These are phyloP conservation scores for Cyberlindnera mrakii DNA, from an alignment of 805 yeast species.

Conservation along the genomic window DNA sequence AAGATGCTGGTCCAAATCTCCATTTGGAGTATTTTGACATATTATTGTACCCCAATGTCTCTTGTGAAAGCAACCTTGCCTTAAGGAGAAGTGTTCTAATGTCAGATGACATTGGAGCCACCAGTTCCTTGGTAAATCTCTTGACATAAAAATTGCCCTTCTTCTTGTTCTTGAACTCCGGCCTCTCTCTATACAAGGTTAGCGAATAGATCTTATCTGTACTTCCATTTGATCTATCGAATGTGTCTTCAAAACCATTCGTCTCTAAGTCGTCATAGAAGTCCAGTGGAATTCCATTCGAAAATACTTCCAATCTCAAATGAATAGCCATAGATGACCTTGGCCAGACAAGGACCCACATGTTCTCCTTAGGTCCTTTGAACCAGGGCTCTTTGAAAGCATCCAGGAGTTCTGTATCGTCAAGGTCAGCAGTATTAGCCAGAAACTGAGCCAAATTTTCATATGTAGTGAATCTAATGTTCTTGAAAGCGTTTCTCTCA, in stretches of 20 bases:
- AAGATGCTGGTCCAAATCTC: slow-evolving; percentile 26
- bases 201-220: slow-evolving; percentile 9
- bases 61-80: neutral
- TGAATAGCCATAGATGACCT: slow-evolving; percentile 9
- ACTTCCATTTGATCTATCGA: neutral
- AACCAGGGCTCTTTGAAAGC: slow-evolving; percentile 28
- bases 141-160: slow-evolving; percentile 9
- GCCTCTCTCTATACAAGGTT: slow-evolving; percentile 10
- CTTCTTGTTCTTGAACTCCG: slow-evolving; percentile 1
- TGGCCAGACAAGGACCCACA: slow-evolving; percentile 28
- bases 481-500: slow-evolving; percentile 6
- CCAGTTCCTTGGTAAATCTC: slow-evolving; percentile 13
- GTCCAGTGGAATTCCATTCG: slow-evolving; percentile 7
- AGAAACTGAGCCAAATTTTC: slow-evolving; percentile 33
- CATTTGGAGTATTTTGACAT: slow-evolving; percentile 27
- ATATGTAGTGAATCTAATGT: slow-evolving; percentile 25
- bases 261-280: slow-evolving; percentile 11
- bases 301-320: slow-evolving; percentile 21
- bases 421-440: neutral
- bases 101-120: slow-evolving; percentile 22
- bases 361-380: slow-evolving; percentile 20
- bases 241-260: neutral
- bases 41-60: slow-evolving; percentile 3
- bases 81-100: slow-evolving; percentile 9
- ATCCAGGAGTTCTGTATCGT: neutral